Evolutionary conservation across 148 eudicot species (phyloP).

Genomic region (Camellia sinensis): DNA sequence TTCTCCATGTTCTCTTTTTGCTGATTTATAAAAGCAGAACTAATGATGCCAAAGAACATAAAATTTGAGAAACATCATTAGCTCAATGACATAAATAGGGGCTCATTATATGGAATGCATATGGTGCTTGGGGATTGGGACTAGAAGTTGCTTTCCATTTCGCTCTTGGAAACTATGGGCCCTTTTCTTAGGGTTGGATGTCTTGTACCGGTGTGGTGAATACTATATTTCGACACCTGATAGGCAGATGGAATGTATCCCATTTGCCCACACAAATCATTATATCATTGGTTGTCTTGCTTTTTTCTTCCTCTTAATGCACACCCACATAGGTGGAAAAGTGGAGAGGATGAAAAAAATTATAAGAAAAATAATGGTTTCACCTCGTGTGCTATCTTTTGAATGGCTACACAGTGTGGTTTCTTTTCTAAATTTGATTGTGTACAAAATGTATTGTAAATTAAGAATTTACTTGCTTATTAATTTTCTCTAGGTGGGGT

Average conservation of each 20-base stretch:
- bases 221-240: neutral
- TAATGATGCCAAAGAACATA: neutral
- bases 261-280: neutral
- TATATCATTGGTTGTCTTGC: neutral
- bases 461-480: constrained; percentile 8
- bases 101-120: neutral
- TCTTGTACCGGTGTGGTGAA: neutral
- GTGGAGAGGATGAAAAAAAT: neutral
- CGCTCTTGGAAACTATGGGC: neutral
- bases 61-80: neutral
- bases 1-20: constrained; percentile 6
- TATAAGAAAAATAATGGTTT: neutral
- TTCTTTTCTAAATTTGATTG: neutral
- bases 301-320: neutral
- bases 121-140: constrained; percentile 4
- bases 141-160: constrained; percentile 8
- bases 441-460: neutral
- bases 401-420: neutral
- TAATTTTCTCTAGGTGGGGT: constrained; percentile 64
- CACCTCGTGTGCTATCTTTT: no score
- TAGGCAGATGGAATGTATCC: neutral
- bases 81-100: neutral
- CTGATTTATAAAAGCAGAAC: constrained; percentile 3
- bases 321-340: neutral
- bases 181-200: neutral